Evolutionary conservation across 495 filamentous ascomycete species (phyloP), one percentile per base, ranked within the genome.

Genomic region (Neurospora sp.): DNA sequence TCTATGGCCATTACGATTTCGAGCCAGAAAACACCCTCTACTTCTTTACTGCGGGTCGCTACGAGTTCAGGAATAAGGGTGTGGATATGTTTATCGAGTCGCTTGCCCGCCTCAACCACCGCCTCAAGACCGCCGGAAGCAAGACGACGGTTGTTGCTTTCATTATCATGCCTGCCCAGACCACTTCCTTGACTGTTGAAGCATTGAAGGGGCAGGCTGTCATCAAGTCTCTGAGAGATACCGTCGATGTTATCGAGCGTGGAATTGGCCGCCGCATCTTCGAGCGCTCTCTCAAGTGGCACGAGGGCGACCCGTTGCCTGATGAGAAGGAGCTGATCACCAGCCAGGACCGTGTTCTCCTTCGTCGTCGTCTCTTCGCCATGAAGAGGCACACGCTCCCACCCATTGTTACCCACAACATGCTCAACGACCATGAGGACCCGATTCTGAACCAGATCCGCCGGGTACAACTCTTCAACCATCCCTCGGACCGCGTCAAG

Each of bases 41-140:
- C 80, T 90, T 98, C 81, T 99, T 99, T 83, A 99, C 95, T 14
- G 90, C 96, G 27, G 96, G 96, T 69, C 91, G 96, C 68, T 99
- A 99, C 78, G 96, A 99, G 81, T 99, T 94, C 86, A 86, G 96
- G 70, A 99, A 99, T 81, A 99, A 99, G 82, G 96, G 96, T 75
- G 94, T 97, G 20, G 96, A 99, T 82, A 98, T 99, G 96, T 99
- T 97, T 80, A 96, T 99, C 77, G 96, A 99, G 80, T 95, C 93
- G 0, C 85, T 99, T 59, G 96, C 96, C 27, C 91, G 96, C 41
- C 84, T 99, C 75, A 98, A 99, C 82, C 94, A 98, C 84, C 89
- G 91, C 41, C 87, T 99, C 71, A 99, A 98, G 86, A 80, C 82
- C 70, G 82, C 89, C 35, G 92, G 92, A 20, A 97, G 94, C 74